A percentile compares a stretch with the other conserved stretches of the same genome.
Conservation (phyloP, 345 rosid species). For the Bruguiera parviflora region DNA sequence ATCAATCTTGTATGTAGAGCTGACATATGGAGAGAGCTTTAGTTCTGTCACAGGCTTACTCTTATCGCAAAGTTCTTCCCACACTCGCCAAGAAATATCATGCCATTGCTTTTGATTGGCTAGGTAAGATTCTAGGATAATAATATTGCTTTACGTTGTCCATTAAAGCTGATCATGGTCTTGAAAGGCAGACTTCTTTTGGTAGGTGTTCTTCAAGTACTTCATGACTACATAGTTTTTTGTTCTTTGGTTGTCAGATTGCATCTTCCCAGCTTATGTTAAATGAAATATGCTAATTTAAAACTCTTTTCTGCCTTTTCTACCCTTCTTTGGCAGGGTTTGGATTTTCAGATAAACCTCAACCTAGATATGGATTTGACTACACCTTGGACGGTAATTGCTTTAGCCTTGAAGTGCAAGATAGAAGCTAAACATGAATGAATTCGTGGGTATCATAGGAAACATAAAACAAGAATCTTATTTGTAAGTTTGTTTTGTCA, state of each 20-base stretch:
- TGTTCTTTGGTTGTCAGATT: neutral
- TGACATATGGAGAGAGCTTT: neutral
- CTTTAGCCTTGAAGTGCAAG: conserved; percentile 4
- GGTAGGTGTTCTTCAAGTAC: too few relatives aligned
- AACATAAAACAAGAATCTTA: neutral
- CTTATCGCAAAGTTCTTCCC: conserved; percentile 78
- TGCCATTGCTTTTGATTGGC: conserved; percentile 89
- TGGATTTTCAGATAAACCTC: conserved; percentile 98
- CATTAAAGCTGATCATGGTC: neutral
- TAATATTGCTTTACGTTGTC: too few relatives aligned
- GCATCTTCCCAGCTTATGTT: conserved; percentile 1
- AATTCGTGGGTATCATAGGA: too few relatives aligned
- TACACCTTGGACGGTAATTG: conserved; percentile 70
- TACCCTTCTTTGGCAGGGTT: conserved; percentile 47
- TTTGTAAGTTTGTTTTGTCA: neutral
- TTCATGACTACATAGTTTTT: neutral
- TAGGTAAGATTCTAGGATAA: conserved; percentile 37
- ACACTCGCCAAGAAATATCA: conserved; percentile 65
- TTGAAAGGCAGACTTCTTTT: neutral
- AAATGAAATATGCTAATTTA: neutral
- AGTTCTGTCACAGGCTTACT: conserved; percentile 60
- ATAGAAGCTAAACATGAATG: neutral
- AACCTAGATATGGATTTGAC: conserved; percentile 86
- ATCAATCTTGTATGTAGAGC: neutral
- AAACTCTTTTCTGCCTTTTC: neutral